Evolutionary conservation across 2,329 filamentous ascomycete species (phyloP), one percentile per base, ranked within the genome.

Genomic region (Cordyceps cateniannulata): DNA sequence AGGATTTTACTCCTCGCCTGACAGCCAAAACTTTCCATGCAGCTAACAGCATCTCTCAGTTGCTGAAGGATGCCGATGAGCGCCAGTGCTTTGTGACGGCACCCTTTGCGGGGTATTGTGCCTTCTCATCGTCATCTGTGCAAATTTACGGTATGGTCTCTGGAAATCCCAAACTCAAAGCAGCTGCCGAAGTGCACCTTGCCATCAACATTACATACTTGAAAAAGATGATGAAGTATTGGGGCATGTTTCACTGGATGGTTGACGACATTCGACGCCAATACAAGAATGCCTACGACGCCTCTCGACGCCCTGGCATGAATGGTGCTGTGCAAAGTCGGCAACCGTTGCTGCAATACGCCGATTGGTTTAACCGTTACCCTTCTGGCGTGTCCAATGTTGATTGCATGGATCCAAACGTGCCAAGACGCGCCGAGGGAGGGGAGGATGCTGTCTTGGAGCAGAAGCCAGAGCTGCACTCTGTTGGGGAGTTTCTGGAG

Each of bases 161-260:
- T 4, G 90, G 91, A 64, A 93, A 96, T 65, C 77, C 86, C 16
- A 77, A 84, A 12, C 81, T 96, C 54, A 90, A 96, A 71, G 82
- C 84, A 14, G 83, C 85, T 9, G 91, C 91, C 9, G 96, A 96
- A 75, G 85, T 87, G 65, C 93, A 96, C 68, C 79, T 97, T 18
- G 86, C 89, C 1, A 90, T 87, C 65, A 98, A 96, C 65, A 89
- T 98, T 68, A 90, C 89, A 69, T 98, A 95, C 68, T 77, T 99
- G 49, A 88, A 89, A 59, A 95, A 91, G 74, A 96, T 98, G 90
- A 97, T 96, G 79, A 90, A 90, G 63, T 93, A 95, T 69, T 99
- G 95, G 95, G 95, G 93, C 63, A 96, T 97, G 89, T 97, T 98
- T 70, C 91, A 96, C 71, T 97, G 92, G 76, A 93, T 98, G 83